Evolutionary conservation across 305 asterid genomes (phyloP), one percentile per base, ranked within the genome.

Genomic region (Fraxinus xanthoxyloides): DNA sequence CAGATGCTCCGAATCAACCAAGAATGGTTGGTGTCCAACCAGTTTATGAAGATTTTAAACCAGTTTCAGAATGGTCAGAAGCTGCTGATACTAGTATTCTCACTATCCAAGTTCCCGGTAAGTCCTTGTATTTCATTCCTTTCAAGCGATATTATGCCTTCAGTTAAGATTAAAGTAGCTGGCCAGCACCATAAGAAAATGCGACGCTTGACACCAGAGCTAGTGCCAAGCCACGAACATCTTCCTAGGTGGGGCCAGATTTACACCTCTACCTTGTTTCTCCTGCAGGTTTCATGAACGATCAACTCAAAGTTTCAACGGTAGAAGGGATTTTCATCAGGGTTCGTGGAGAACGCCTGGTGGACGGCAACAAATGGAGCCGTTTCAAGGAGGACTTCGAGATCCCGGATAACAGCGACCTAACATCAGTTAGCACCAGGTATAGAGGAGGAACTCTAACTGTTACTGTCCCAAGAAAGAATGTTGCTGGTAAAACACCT

Each of bases 361-460:
- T 91, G 73, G 90, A 88, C 0, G 97, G 93, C 24, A 95, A 92
- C 86, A 90, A 85, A 86, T 95, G 97, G 97, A 90, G 88, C 77
- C 92, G 95, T 0, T 95, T 95, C 63, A 87, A 40, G 38, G 95
- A 95, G 82, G 97, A 94, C 79, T 94, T 80, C 80, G 89, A 85
- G 75, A 86, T 90, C 77, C 97, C 98, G 1, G 91, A 88, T 48
- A 81, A 84, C 63, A 84, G 95, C 59, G 88, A 85, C 59, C 82
- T 91, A 75, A 84, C 85, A 75, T 87, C 92, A 0, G 81, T 92
- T 26, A 89, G 87, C 21, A 97, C 98, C 59, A 93, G 85, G 87
- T 91, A 82, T 69, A 90, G 89, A 34, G 91, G 87, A 59, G 98
- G 93, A 67, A 85, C 79, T 61, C 94, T 95, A 24, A 90, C 78